A percentile compares a stretch with the other conserved stretches of the same genome.
Evolutionary conservation across 768 basidiomycete species (phyloP).

Genomic region (Lactarius sp.): DNA sequence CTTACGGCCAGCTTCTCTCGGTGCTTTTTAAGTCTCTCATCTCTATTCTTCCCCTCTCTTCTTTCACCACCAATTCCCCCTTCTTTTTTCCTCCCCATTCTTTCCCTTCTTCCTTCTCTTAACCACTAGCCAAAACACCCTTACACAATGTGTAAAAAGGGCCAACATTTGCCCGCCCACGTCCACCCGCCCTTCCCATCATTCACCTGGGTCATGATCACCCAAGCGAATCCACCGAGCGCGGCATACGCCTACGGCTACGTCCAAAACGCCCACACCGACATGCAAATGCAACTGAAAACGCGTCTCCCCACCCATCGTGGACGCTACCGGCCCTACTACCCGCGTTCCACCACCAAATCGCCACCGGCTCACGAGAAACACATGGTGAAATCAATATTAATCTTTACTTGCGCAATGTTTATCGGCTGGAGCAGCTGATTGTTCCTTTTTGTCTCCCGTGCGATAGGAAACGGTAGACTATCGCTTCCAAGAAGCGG

Average conservation of each 20-base stretch:
- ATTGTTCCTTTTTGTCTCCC: no score
- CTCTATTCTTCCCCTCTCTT: no score
- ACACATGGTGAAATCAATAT: conserved; percentile 6
- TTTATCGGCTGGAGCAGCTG: no score
- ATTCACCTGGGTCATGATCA: conserved; percentile 15
- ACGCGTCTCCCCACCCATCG: no score
- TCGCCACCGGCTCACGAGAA: neutral
- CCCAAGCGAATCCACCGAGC: conserved; percentile 12
- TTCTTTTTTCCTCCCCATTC: no score
- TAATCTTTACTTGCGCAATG: no score
- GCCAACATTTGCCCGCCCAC: neutral
- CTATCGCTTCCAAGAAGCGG: conserved; percentile 11
- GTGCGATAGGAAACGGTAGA: conserved; percentile 12
- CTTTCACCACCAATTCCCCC: no score
- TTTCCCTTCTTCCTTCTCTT: neutral
- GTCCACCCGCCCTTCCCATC: conserved; percentile 20
- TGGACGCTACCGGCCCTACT: no score
- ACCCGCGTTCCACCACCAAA: no score
- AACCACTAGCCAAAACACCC: no score
- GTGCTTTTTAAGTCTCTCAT: no score
- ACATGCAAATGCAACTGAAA: neutral
- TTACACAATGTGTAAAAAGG: neutral
- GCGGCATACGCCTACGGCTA: conserved; percentile 8
- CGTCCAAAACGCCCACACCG: conserved; percentile 4
- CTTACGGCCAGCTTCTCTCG: no score